These are phyloP conservation scores for Castanospermum australe DNA, from an alignment of 306 rosid species.

Conservation along the genomic window DNA sequence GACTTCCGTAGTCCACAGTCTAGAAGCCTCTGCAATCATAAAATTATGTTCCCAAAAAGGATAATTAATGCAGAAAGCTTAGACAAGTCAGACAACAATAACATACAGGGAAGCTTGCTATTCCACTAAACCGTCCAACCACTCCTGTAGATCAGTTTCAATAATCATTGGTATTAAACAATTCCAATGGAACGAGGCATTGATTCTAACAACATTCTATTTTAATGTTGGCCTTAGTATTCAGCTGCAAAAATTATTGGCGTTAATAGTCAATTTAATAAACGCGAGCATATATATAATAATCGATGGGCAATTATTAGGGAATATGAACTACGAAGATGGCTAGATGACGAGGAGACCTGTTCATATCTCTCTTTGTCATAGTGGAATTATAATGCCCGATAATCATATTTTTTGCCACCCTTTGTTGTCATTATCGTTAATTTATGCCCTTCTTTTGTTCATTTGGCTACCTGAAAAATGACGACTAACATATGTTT, in stretches of 20 bases:
- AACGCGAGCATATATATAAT: not conserved
- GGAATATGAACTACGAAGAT: constrained; percentile 10
- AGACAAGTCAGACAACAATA: not conserved
- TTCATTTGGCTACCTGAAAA: constrained; percentile 23
- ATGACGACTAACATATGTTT: not conserved
- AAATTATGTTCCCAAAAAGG: not conserved
- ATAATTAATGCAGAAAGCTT: not conserved
- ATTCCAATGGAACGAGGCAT: constrained; percentile 5
- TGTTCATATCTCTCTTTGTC: constrained; percentile 12
- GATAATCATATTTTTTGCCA: constrained; percentile 29
- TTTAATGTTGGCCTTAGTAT: constrained; percentile 7
- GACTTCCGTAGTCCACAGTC: not conserved
- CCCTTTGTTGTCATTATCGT: constrained; percentile 36
- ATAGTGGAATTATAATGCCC: constrained; percentile 1
- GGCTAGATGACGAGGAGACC: not conserved
- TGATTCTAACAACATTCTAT: not conserved
- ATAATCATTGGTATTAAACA: constrained; percentile 22
- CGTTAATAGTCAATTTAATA: not conserved
- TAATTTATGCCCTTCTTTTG: constrained; percentile 17
- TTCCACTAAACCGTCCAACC: constrained; percentile 47
- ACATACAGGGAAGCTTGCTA: not conserved
- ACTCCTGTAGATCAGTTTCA: constrained; percentile 1
- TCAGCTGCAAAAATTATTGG: not conserved
- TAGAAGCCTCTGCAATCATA: not conserved
- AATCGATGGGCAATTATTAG: constrained; percentile 25